phyloP scores from a whole-genome alignment of 208 protist genomes.

The Crithidia brevicula region DNA sequence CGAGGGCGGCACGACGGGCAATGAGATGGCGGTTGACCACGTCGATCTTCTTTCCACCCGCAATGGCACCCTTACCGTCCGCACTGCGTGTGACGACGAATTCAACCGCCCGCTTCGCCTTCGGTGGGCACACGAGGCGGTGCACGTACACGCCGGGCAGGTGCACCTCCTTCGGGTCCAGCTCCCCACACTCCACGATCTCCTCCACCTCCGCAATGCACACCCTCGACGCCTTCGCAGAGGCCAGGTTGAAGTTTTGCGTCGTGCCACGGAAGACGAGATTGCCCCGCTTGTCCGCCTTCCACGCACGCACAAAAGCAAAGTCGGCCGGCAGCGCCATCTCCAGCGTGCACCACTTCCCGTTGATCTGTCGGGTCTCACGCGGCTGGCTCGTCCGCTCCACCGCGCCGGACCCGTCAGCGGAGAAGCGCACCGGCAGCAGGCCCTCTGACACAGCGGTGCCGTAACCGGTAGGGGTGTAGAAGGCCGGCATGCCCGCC shows the following conservation, averaged over 20 bases:
- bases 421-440: slow-evolving; percentile 88
- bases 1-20: slow-evolving; percentile 86
- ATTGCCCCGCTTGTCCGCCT: slow-evolving; percentile 84
- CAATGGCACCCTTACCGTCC: slow-evolving; percentile 2
- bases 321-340: slow-evolving; percentile 90
- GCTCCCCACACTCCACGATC: slow-evolving; percentile 85
- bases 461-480: slow-evolving; percentile 91
- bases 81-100: slow-evolving; percentile 17
- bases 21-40: slow-evolving; percentile 57
- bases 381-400: slow-evolving; percentile 35
- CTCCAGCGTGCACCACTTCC: slow-evolving; percentile 85
- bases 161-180: slow-evolving; percentile 90
- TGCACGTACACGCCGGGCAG: slow-evolving; percentile 93
- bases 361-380: slow-evolving; percentile 82
- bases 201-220: slow-evolving; percentile 95
- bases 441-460: slow-evolving; percentile 75
- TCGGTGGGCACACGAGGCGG: slow-evolving; percentile 58
- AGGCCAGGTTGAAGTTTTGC: slow-evolving; percentile 92
- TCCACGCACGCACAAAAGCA: slow-evolving; percentile 91
- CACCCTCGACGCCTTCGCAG: slow-evolving; percentile 83
- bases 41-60: slow-evolving; percentile 14
- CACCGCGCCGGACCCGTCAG: slow-evolving; percentile 24
- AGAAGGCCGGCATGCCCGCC: slow-evolving; percentile 96
- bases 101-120: slow-evolving; percentile 11
- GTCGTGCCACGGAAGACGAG: slow-evolving; percentile 84